These are phyloP conservation scores for Cladosporium sp. DNA, from an alignment of 2,329 filamentous ascomycete species.

Conservation along the genomic window DNA sequence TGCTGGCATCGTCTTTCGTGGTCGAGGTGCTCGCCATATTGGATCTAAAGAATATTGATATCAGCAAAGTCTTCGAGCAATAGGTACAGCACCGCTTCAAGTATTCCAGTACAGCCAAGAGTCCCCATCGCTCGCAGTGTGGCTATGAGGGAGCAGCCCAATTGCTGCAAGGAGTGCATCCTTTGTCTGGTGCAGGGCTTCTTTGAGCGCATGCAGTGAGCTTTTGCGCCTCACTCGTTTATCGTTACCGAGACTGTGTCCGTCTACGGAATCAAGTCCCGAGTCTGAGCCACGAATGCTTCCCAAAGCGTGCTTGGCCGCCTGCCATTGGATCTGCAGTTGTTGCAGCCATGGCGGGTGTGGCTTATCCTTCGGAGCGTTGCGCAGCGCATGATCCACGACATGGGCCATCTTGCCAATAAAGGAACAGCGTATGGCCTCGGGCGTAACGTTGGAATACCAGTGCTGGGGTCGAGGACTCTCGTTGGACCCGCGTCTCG, in stretches of 20 bases:
- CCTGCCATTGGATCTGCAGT: constrained; percentile 5
- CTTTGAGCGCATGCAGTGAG: constrained; percentile 1
- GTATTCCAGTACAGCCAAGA: neutral
- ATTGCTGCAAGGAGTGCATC: neutral
- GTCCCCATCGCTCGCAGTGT: neutral
- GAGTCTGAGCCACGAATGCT: neutral
- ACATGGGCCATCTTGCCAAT: neutral
- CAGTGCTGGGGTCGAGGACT: neutral
- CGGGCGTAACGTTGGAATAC: neutral
- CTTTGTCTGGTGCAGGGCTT: constrained; percentile 5
- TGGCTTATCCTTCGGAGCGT: constrained; percentile 6
- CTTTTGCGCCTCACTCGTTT: neutral
- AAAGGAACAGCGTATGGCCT: neutral
- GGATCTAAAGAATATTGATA: neutral
- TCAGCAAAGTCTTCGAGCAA: neutral
- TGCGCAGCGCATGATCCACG: neutral
- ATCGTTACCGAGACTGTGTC: neutral
- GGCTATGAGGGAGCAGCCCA: neutral
- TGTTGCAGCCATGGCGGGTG: constrained; percentile 6
- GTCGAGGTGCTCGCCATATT: neutral
- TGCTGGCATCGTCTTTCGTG: neutral
- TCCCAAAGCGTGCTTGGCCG: neutral
- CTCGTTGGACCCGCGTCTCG: neutral
- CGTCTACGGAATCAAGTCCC: neutral
- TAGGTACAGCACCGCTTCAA: neutral